Base-by-base conservation (phyloP, 805 yeast species). In the Saccharomycopsis babjevae region DNA sequence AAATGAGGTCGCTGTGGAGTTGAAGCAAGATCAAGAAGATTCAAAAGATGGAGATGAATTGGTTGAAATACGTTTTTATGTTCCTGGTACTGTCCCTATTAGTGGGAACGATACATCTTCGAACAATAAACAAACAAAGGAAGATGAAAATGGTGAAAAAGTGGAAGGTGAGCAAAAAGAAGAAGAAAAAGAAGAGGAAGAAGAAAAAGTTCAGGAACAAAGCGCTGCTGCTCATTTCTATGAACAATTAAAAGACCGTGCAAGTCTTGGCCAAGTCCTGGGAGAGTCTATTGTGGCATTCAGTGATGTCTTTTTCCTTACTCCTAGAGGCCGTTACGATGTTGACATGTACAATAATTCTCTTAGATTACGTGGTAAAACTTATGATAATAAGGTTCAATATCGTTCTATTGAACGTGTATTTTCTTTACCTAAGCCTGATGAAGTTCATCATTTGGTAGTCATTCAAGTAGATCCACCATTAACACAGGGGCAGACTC, bases 241-340 rank as follows among this genome's bases (percentile, higher is more conserved):
- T 70, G 98, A 94, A 63, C 89, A 88, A 68, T 79, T 94, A 70
- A 91, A 88, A 72, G 97, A 92, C 65, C 86, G 84, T 69, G 99
- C 99, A 22, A 93, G 89, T 68, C 88, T 94, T 70, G 97, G 98
- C 18, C 93, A 86, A 72, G 93, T 86, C 57, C 85, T 96, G 0
- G 98, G 98, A 46, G 96, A 92, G 66, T 94, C 97, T 8, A 87
- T 94, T 71, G 97, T 90, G 4, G 88, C 97, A 5, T 92, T 93
- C 75, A 83, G 88, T 57, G 98, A 93, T 68, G 84, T 92, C 3
- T 79, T 93, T 71, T 90, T 94, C 79, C 83, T 94, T 62, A 94
- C 98, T 1, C 99, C 99, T 68, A 86, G 99, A 80, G 99, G 99
- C 66, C 93, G 99, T 73, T 94, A 92, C 72, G 98, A 94, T 72